Evolutionary conservation across 163 green algal genomes (phyloP).

Genomic region (Coccomyxa subellipsoidea): DNA sequence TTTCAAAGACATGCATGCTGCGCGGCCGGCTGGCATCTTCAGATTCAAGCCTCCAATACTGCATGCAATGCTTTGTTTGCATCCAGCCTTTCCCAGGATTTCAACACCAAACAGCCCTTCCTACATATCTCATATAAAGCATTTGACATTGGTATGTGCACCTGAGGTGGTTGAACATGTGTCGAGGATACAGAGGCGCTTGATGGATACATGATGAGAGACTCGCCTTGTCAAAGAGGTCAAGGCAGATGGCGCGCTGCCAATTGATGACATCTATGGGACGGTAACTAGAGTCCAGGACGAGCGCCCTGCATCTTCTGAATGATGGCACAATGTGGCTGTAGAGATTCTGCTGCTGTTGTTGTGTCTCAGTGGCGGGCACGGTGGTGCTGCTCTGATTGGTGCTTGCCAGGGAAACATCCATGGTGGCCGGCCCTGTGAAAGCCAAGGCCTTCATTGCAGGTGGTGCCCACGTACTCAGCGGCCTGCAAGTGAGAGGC

Average conservation of each 20-base stretch:
- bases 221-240: slow-evolving; percentile 50
- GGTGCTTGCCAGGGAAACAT: not conserved
- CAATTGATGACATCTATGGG: slow-evolving; percentile 69
- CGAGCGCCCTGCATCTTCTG: slow-evolving; percentile 43
- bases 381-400: not conserved
- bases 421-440: not conserved
- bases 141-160: too few relatives aligned
- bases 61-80: too few relatives aligned
- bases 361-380: not conserved
- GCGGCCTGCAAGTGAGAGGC: not conserved
- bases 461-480: not conserved
- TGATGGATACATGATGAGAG: not conserved
- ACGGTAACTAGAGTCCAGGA: slow-evolving; percentile 63
- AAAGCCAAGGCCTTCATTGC: not conserved
- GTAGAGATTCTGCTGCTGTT: not conserved
- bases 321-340: slow-evolving; percentile 12
- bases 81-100: too few relatives aligned
- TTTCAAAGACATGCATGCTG: too few relatives aligned
- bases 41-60: too few relatives aligned
- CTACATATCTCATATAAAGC: too few relatives aligned
- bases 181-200: not conserved
- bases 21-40: too few relatives aligned
- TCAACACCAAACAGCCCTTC: too few relatives aligned
- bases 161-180: too few relatives aligned
- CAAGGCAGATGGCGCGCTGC: slow-evolving; percentile 62